Percentiles rank a stretch among this genome's conserved stretches.
These are phyloP conservation scores for Fabrea salina DNA, from an alignment of 169 alveolate species.

Conservation along the genomic window DNA sequence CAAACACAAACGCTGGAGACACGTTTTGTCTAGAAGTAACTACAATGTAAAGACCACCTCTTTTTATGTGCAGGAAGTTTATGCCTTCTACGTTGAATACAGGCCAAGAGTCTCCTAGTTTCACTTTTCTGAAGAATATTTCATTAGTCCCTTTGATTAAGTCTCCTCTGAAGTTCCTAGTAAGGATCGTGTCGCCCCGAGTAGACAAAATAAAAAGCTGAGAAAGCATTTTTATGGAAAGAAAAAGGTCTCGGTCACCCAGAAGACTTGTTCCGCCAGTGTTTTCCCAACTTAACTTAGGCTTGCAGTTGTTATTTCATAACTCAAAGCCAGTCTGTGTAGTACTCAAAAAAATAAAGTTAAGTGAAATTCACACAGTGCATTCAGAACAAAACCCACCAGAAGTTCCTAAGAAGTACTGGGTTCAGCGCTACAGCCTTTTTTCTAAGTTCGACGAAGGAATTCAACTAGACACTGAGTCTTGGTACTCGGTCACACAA, in stretches of 20 bases:
- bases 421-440: constrained; percentile 53
- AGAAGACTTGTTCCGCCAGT: no score
- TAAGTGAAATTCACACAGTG: no score
- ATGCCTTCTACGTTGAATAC: constrained; percentile 81
- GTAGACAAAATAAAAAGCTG: constrained; percentile 90
- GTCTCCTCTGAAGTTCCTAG: constrained; percentile 89
- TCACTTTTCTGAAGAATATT: constrained; percentile 88
- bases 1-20: constrained; percentile 92
- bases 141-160: constrained; percentile 86
- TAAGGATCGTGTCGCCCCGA: constrained; percentile 93
- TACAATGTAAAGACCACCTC: constrained; percentile 74
- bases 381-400: neutral
- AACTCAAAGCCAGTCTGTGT: no score
- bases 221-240: constrained; percentile 77
- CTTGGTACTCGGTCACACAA: constrained; percentile 77
- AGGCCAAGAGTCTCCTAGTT: constrained; percentile 80
- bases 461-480: constrained; percentile 69
- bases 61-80: constrained; percentile 80
- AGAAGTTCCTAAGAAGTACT: constrained; percentile 31
- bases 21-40: constrained; percentile 88
- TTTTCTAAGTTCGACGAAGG: constrained; percentile 70
- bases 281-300: no score
- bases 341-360: no score
- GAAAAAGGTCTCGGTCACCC: no score
- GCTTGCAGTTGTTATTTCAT: no score